A percentile compares a stretch with the other conserved stretches of the same genome.
Evolutionary conservation across 352 stramenopile genomes (phyloP).

Genomic region (Globisporangium uncinulatum): DNA sequence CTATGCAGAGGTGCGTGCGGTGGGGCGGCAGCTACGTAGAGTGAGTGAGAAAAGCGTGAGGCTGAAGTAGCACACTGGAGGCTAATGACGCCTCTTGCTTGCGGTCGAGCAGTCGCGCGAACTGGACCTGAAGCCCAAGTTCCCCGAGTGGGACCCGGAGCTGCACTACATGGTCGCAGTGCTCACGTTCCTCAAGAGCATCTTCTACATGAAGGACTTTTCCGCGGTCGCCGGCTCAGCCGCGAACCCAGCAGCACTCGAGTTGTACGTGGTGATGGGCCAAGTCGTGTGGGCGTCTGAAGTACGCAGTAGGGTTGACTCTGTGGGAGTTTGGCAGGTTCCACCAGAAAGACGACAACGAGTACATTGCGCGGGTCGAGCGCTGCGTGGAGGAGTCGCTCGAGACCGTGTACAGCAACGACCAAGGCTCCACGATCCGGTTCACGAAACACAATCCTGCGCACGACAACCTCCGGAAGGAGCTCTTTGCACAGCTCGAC

Average conservation of each 20-base stretch:
- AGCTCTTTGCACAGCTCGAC: constrained; percentile 75
- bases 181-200: constrained; percentile 96
- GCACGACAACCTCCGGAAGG: constrained; percentile 70
- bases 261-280: constrained; percentile 51
- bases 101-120: constrained; percentile 57
- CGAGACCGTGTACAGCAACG: constrained; percentile 91
- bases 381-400: constrained; percentile 92
- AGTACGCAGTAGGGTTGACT: neutral
- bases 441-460: constrained; percentile 82
- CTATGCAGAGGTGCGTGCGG: constrained; percentile 39
- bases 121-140: constrained; percentile 89
- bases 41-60: no score
- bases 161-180: constrained; percentile 95
- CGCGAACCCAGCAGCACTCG: constrained; percentile 83
- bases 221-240: constrained; percentile 26
- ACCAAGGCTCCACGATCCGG: constrained; percentile 84
- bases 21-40: no score
- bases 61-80: no score
- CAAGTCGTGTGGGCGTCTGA: neutral
- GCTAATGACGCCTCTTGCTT: no score
- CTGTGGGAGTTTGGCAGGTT: constrained; percentile 31
- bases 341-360: constrained; percentile 67
- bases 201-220: constrained; percentile 98
- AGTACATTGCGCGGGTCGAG: constrained; percentile 88
- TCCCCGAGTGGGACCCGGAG: constrained; percentile 91